These are phyloP conservation scores for Corylus americana DNA, from an alignment of 306 rosid species.

Conservation along the genomic window DNA sequence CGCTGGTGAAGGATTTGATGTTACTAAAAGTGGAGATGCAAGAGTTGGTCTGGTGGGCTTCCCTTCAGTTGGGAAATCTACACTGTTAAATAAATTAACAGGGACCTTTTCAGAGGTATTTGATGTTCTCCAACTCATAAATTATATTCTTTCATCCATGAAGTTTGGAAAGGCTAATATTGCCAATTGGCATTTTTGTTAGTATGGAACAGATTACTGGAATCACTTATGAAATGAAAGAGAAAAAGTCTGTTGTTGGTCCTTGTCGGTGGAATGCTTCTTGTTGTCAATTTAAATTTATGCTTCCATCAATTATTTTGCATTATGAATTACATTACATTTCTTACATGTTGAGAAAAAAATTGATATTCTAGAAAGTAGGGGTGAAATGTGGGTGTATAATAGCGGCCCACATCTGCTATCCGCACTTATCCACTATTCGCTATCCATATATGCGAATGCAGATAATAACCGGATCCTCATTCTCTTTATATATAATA, in stretches of 20 bases:
- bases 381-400: too few species aligned
- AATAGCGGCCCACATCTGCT: too few species aligned
- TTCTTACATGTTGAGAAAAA: not conserved
- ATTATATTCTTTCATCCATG: constrained; percentile 8
- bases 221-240: not conserved
- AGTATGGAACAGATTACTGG: not conserved
- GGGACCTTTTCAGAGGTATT: constrained; percentile 99
- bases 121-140: constrained; percentile 14
- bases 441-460: too few species aligned
- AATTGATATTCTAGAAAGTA: not conserved
- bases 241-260: not conserved
- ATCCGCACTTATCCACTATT: too few species aligned
- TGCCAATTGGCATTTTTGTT: not conserved
- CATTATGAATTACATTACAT: not conserved
- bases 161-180: not conserved
- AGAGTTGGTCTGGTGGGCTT: constrained; percentile 99
- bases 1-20: constrained; percentile 99
- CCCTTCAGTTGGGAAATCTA: constrained; percentile 98
- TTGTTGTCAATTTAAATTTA: not conserved
- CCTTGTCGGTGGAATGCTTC: not conserved
- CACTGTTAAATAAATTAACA: constrained; percentile 85
- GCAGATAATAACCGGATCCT: too few species aligned
- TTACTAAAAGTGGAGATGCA: constrained; percentile 98
- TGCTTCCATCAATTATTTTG: not conserved
- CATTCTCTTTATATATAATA: too few species aligned